Evolutionary conservation across 371 early-diverging fungal species (phyloP).

Genomic region (Rhizopus stolonifer): DNA sequence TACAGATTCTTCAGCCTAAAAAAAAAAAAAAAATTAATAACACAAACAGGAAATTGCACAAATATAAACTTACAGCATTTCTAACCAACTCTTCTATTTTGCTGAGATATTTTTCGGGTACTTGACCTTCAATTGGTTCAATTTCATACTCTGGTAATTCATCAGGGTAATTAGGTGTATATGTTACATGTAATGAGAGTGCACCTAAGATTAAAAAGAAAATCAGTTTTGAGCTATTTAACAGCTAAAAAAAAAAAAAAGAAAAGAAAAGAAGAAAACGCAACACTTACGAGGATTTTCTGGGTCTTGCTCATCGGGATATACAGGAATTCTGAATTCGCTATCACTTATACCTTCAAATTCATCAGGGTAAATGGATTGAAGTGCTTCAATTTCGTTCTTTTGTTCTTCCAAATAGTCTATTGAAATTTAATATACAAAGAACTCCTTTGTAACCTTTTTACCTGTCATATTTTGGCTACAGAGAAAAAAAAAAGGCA

Average conservation of each 20-base stretch:
- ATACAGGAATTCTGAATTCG: constrained; percentile 50
- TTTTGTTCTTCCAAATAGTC: constrained; percentile 79
- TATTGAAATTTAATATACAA: too few species aligned
- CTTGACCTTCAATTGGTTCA: constrained; percentile 50
- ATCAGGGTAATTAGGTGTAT: constrained; percentile 89
- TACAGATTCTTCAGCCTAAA: constrained; percentile 69
- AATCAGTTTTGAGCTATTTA: not conserved
- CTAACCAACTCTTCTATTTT: constrained; percentile 47
- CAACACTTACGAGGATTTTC: constrained; percentile 49
- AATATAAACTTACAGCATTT: constrained; percentile 40
- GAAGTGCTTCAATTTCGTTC: constrained; percentile 89
- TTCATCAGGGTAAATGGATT: constrained; percentile 92
- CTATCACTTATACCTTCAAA: constrained; percentile 64
- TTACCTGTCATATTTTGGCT: too few species aligned
- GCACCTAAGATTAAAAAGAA: constrained; percentile 30
- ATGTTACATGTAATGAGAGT: constrained; percentile 67
- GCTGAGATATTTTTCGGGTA: constrained; percentile 45
- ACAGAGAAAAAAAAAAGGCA: too few species aligned
- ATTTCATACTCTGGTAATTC: constrained; percentile 72
- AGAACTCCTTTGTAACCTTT: too few species aligned
- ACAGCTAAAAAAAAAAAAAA: constrained; percentile 3
- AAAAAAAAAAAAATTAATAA: not conserved
- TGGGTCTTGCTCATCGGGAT: constrained; percentile 59
- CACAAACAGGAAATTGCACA: not conserved
- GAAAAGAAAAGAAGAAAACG: too few species aligned